Percentiles rank a stretch among this genome's conserved stretches.
These are phyloP conservation scores for Candolleomyces efflorescens DNA, from an alignment of 768 basidiomycete species.

Conservation along the genomic window DNA sequence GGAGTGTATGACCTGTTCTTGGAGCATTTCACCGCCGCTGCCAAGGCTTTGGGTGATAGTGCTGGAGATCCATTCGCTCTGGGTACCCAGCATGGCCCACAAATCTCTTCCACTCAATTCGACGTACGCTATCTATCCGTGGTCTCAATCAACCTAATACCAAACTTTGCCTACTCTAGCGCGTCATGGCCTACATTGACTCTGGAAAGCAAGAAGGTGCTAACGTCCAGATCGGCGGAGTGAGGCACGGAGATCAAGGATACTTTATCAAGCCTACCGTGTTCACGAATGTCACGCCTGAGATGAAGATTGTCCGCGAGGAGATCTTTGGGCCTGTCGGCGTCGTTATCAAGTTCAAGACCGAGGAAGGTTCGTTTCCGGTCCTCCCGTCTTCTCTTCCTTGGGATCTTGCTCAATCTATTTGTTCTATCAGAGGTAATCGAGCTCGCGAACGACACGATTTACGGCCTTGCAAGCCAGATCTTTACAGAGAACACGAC, in stretches of 20 bases:
- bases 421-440: slow-evolving; percentile 54
- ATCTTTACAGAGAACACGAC: too few relatives aligned
- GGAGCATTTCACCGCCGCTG: slow-evolving; percentile 44
- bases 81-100: slow-evolving; percentile 62
- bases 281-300: slow-evolving; percentile 55
- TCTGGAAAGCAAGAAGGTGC: slow-evolving; percentile 71
- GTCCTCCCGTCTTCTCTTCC: too few relatives aligned
- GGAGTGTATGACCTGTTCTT: slow-evolving; percentile 79
- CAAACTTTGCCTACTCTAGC: slow-evolving; percentile 30
- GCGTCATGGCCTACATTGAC: slow-evolving; percentile 76
- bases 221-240: slow-evolving; percentile 56
- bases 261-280: slow-evolving; percentile 71
- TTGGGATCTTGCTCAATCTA: background rate
- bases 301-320: slow-evolving; percentile 65
- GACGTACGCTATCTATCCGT: slow-evolving; percentile 39
- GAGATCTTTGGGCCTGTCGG: slow-evolving; percentile 80
- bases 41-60: slow-evolving; percentile 41
- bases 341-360: slow-evolving; percentile 66
- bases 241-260: slow-evolving; percentile 53
- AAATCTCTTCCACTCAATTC: slow-evolving; percentile 65
- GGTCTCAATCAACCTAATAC: background rate
- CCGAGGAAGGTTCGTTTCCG: slow-evolving; percentile 14
- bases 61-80: slow-evolving; percentile 62
- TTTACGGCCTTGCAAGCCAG: too few relatives aligned
- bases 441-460: background rate